Conservation (phyloP, 208 protist species). For the Acanthamoeba healyi region DNA sequence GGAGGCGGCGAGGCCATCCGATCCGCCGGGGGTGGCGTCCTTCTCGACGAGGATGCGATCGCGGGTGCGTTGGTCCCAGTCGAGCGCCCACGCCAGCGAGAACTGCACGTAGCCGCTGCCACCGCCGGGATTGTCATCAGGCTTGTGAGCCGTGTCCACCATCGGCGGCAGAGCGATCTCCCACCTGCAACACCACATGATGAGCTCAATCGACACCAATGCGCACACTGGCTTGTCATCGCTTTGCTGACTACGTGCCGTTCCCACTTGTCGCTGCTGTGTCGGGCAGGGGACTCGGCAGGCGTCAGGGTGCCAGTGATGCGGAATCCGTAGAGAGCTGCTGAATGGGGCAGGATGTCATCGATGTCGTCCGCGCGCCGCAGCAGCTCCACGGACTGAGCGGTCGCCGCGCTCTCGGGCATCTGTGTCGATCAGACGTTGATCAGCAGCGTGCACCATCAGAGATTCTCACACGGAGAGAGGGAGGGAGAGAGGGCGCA, state of each 20-base stretch:
- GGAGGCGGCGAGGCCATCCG: not conserved
- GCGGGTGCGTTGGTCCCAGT: conserved; percentile 12
- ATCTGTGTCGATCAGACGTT: no score
- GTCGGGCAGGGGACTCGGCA: not conserved
- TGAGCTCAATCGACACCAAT: no score
- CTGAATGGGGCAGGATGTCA: conserved; percentile 2
- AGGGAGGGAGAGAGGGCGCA: not conserved
- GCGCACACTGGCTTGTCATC: no score
- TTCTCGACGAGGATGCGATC: conserved; percentile 21
- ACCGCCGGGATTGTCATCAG: not conserved
- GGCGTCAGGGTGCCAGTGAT: not conserved
- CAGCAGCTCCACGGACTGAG: not conserved
- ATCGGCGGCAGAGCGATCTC: conserved; percentile 1
- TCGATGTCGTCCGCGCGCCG: conserved; percentile 20
- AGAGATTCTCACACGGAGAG: no score
- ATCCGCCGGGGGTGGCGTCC: not conserved
- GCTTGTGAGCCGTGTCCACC: not conserved
- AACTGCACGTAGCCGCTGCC: conserved; percentile 14
- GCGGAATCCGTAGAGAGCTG: not conserved
- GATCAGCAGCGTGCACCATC: no score
- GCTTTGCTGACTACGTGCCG: no score
- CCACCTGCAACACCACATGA: not conserved
- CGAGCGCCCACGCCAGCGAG: not conserved
- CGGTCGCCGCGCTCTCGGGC: no score
- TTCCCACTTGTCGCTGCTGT: no score